Evolutionary conservation across 352 stramenopile species (phyloP), one percentile per base, ranked within the genome.

Genomic region (Globisporangium emineosum): DNA sequence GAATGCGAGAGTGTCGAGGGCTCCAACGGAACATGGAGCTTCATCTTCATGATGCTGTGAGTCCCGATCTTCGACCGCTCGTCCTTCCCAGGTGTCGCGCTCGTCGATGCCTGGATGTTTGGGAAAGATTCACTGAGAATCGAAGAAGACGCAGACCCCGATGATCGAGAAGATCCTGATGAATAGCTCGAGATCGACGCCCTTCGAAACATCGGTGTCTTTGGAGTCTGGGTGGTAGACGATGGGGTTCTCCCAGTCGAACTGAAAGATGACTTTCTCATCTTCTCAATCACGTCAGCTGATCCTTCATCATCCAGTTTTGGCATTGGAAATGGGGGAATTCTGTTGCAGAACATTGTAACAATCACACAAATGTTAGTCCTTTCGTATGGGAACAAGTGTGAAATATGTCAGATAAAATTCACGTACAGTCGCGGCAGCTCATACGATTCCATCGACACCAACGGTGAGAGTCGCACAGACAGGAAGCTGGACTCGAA

Each of bases 101-200:
- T 92, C 4, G 80, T 95, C 1, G 77, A 93, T 0, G 86, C 84
- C 35, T 86, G 82, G 29, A 95, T 92, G 40, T 92, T 93, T 0
- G 86, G 86, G 27, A 95, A 93, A 2, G 81, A 85, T 3, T 86
- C 75, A 8, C 21, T 76, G 5, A 86, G 64, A 45, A 77, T 54
- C 30, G 60, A 66, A 7, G 62, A 64, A 3, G 49, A 66, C 2
- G 30, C 57, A 17, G 61, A 66, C 2, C 47, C 49, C 19, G 29
- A 64, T n/a, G 56, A 65, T n/a, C 65, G 58, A 10, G 58, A 70
- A 10, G 67, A 75, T 25, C 68, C 54, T 30, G 74, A 81, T 1
- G 71, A 80, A 3, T 76, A 71, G 33, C 52, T 67, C n/a, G 70
- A 76, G 66, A 65, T 80, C 19, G 42, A 59, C 4, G 21, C 67